Evolutionary conservation across 768 basidiomycete genomes (phyloP).

Genomic region (Boletus fagicola): DNA sequence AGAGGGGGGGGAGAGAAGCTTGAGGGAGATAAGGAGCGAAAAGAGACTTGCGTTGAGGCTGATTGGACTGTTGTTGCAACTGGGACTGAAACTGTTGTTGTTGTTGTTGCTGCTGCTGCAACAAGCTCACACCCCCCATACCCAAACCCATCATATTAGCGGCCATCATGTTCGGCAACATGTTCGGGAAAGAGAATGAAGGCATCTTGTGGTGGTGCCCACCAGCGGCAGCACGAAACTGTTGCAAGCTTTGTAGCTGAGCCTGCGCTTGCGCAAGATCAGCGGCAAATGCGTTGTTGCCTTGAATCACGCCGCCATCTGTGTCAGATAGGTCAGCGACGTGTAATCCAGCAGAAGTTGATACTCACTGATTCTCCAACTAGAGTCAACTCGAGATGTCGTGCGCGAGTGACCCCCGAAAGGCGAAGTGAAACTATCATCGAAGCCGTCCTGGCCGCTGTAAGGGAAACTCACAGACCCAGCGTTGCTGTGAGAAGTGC

Average conservation of each 20-base stretch:
- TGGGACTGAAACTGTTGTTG: constrained; percentile 85
- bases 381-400: constrained; percentile 72
- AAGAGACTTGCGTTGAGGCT: constrained; percentile 95
- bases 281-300: constrained; percentile 62
- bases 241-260: constrained; percentile 92
- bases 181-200: constrained; percentile 97
- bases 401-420: constrained; percentile 74
- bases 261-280: constrained; percentile 97
- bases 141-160: constrained; percentile 94
- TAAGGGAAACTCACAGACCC: constrained; percentile 53
- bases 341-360: not conserved
- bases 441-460: constrained; percentile 62
- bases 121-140: constrained; percentile 75
- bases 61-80: constrained; percentile 86
- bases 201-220: constrained; percentile 97
- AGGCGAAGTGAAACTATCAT: constrained; percentile 72
- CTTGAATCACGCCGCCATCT: constrained; percentile 76
- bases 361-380: constrained; percentile 85
- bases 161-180: constrained; percentile 96
- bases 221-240: constrained; percentile 93
- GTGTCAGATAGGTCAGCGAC: constrained; percentile 12
- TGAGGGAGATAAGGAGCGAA: constrained; percentile 99
- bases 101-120: constrained; percentile 86
- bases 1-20: constrained; percentile 92
- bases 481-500: constrained; percentile 40